Base-by-base conservation (phyloP, 495 filamentous ascomycete species). In the Penicillium salamii region DNA sequence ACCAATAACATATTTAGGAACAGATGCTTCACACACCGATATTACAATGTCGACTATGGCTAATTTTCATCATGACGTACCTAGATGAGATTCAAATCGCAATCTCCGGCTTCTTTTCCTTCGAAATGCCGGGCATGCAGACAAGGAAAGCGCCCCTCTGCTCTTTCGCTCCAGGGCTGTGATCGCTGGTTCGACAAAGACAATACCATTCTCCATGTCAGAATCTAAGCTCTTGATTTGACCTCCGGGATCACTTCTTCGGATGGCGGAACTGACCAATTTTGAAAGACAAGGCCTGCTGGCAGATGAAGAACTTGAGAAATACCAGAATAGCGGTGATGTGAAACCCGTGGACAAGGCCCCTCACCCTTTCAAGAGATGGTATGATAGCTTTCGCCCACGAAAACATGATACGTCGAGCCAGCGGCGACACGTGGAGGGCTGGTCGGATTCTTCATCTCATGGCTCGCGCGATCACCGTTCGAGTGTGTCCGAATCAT, bases 371-470 rank as follows among this genome's bases (percentile, higher is more conserved):
- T 79, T 85, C 55, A 71, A 67, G 37, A 74, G 69, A 60, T 83
- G 81, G 77, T 69, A 84, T 46, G 72, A 76, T 35, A 79, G 72
- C 31, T 70, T 86, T 42, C 70, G 75, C 33, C 50, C 65, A 14
- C 74, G 69, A 33, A 72, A 66, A 46, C 41, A 61, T 49, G 41
- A 58, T 46, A 15, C 58, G 49, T 23, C 57, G 26, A 42, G 61
- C 57, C 28, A 51, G 6, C 62, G 65, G 35, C 51, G 59, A 42
- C 61, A 64, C 29, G 61, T 71, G 15, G 59, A 74, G 42, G 74
- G 73, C 26, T 80, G 75, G 67, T 74, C 66, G 33, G 65, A 77
- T 44, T 70, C 73, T 37, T 62, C 57, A 17, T 48, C 46, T 13
- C 46, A 48, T 40, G 35, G 46, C 8, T 48, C 46, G 13, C 46